Evolutionary conservation across 164 flowering plant genomes (phyloP).

Genomic region (Liquidambar formosana): DNA sequence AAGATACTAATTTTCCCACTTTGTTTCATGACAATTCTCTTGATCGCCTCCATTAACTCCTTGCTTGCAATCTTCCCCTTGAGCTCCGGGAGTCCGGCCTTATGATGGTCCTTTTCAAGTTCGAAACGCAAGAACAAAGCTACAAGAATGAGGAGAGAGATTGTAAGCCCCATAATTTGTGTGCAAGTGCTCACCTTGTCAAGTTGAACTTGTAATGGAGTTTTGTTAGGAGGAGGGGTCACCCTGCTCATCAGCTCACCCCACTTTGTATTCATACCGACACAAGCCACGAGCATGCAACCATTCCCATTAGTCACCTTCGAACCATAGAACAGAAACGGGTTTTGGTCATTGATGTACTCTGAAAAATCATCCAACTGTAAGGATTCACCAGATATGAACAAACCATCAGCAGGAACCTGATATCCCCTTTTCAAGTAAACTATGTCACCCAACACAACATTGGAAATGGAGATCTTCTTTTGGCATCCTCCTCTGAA

Average conservation of each 20-base stretch:
- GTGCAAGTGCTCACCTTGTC: background rate
- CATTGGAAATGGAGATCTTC: background rate
- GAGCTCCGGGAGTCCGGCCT: slow-evolving; percentile 4
- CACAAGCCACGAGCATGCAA: slow-evolving; percentile 19
- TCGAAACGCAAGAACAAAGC: slow-evolving; percentile 21
- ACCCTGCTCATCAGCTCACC: slow-evolving; percentile 11
- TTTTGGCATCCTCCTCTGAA: slow-evolving; percentile 3
- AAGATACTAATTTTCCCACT: slow-evolving; percentile 10
- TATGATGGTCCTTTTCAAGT: slow-evolving; percentile 8
- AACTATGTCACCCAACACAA: slow-evolving; percentile 17
- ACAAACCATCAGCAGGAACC: slow-evolving; percentile 26
- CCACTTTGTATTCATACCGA: no score
- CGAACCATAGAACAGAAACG: slow-evolving; percentile 5
- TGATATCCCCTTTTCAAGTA: slow-evolving; percentile 10
- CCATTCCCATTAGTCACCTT: slow-evolving; percentile 11
- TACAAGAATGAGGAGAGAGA: slow-evolving; percentile 10
- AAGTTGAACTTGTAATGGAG: slow-evolving; percentile 3
- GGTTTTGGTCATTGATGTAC: slow-evolving; percentile 1
- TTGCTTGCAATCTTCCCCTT: slow-evolving; percentile 13
- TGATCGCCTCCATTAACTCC: slow-evolving; percentile 12
- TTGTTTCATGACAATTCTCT: slow-evolving; percentile 16
- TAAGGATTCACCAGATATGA: slow-evolving; percentile 1
- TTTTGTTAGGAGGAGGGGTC: background rate
- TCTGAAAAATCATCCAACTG: background rate
- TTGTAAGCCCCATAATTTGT: slow-evolving; percentile 2